Base-by-base conservation (phyloP, 1,139 yeast species). In the Blastobotrys serpentis region DNA sequence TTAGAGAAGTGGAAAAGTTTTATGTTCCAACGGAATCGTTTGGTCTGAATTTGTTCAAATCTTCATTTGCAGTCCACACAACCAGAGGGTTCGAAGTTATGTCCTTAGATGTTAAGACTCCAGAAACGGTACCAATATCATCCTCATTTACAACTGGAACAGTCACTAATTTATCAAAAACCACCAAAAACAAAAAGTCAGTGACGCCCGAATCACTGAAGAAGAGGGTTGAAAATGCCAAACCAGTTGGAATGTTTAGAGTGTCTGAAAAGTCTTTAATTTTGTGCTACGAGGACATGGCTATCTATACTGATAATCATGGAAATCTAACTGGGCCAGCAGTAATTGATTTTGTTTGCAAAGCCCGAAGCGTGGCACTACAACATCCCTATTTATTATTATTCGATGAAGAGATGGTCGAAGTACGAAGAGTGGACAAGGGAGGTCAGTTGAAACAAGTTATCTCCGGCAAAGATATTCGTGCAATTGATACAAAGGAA, bases 261-360 rank as follows among this genome's bases (percentile, higher is more conserved):
- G 72, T 81, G 46, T 65, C 74, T 17, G 79, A 79, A 39, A 74
- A 77, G 36, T 79, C 77, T 45, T 79, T 82, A 49, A 64, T 87
- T 5, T 67, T 86, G 45, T 85, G 86, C 34, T 88, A 86, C 67
- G 84, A 78, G 52, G 83, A 83, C 50, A 81, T 84, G 62, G 92
- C 88, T 2, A 71, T 88, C 2, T 83, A 82, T 55, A 76, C 84
- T 51, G 84, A 85, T 63, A 78, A 79, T 51, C 74, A 75, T 44
- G 95, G 95, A 1, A 76, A 76, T 52, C 68, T 86, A 40, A 75
- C 82, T 5, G 70, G 86, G 25, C 74, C 73, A 16, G 73, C 80
- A 32, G 73, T 81, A 32, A 69, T 87, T 22, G 76, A 78, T 47
- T 81, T 85, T 62, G 81, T 81, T 49, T 82, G 84, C 61, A 75